Evolutionary conservation across 202 grass and related monocot species (phyloP), one percentile per base, ranked within the genome.

Genomic region (Zoysia matrella): DNA sequence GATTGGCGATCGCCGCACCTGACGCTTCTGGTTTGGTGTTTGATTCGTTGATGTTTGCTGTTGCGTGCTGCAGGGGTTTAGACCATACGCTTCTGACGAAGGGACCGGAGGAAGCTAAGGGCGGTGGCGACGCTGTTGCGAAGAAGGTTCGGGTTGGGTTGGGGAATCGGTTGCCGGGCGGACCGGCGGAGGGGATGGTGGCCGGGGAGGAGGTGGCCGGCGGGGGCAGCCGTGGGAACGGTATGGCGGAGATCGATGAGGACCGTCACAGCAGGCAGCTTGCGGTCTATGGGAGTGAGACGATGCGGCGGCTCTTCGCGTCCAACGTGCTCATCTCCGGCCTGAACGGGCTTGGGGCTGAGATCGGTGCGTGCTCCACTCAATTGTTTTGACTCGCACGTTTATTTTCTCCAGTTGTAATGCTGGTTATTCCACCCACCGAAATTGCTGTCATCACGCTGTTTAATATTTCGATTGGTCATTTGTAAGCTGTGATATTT

Each of bases 191-290:
- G 74, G 71, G 50, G 60, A 82, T 79, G 84, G 80, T 69, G 67
- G 53, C 60, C 2, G 79, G 75, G 22, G 79, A 84, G 60, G 86
- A 39, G 46, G 80, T 58, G 56, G 82, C 45, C n/a, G 56, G 57
- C 5, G 69, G 69, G 44, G 43, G 74, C 64, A 68, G 41, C 48
- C 73, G 84, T 60, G 82, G 72, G 60, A 83, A 71, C 42, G 83
- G 81, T 36, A 36, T 53, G 60, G 50, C 64, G 50, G 88, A 87
- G 63, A 97, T 97, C 79, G 91, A 97, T 12, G 88, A 92, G 91
- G 89, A 90, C 84, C 86, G 94, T 30, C 94, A 97, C 82, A 97
- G 89, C 73, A 86, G 89, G 69, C 94, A 93, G 85, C 94, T 97
- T 44, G 91, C 87, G 18, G 89, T 97, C 43, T 97, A 97, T 43